Evolutionary conservation across 352 stramenopile genomes (phyloP).

Genomic region (Phytophthora tubulina): DNA sequence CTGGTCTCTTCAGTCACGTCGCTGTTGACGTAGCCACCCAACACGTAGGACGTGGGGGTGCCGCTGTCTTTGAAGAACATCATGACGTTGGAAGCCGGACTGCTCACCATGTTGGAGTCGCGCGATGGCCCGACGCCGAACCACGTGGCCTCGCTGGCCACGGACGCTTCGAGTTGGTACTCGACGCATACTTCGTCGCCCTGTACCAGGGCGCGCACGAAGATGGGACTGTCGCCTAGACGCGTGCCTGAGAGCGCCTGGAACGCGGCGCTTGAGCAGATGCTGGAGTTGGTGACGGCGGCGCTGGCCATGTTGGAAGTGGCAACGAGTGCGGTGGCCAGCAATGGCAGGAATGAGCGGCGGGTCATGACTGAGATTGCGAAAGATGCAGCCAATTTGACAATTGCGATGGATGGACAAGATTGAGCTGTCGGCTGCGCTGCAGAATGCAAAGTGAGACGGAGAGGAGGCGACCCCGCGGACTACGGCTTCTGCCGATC

Average conservation of each 20-base stretch:
- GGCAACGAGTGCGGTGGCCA: conserved; percentile 15
- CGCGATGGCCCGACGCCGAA: conserved; percentile 69
- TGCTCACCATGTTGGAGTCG: conserved; percentile 70
- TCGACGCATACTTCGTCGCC: conserved; percentile 73
- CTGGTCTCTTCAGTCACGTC: conserved; percentile 55
- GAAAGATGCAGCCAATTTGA: conserved; percentile 27
- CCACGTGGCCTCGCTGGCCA: conserved; percentile 56
- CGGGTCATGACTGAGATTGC: conserved; percentile 14
- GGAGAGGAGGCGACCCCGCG: background rate
- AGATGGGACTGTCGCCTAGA: conserved; percentile 69
- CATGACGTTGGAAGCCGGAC: conserved; percentile 74
- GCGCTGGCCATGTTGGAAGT: conserved; percentile 24
- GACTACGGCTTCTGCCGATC: conserved; percentile 12
- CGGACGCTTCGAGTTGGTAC: conserved; percentile 58
- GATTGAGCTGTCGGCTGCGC: conserved; percentile 14
- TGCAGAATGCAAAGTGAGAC: conserved; percentile 42
- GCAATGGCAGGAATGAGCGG: conserved; percentile 23
- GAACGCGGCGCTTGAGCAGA: conserved; percentile 68
- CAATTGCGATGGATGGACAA: conserved; percentile 30
- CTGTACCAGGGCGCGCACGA: conserved; percentile 65
- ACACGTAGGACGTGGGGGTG: conserved; percentile 53
- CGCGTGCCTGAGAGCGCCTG: conserved; percentile 48
- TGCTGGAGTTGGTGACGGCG: conserved; percentile 40
- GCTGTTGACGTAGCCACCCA: conserved; percentile 60
- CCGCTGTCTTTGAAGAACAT: conserved; percentile 63